Percentiles rank a stretch among this genome's conserved stretches.
These are phyloP conservation scores for Lachnellula suecica DNA, from an alignment of 2,329 filamentous ascomycete genomes.

Conservation along the genomic window DNA sequence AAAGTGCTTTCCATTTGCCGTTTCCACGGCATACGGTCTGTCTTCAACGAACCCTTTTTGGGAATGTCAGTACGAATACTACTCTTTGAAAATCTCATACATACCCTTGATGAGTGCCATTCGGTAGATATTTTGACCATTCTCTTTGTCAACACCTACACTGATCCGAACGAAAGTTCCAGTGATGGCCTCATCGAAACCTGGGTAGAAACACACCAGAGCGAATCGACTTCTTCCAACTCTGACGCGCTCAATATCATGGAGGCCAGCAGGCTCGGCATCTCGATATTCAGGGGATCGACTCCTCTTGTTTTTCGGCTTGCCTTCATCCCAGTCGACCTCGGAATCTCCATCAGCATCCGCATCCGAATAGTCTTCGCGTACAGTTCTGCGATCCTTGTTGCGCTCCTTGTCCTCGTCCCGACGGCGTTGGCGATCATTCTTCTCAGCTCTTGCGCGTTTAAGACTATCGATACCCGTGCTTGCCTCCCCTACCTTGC, in stretches of 20 bases:
- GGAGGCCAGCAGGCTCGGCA: constrained; percentile 66
- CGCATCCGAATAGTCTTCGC: constrained; percentile 55
- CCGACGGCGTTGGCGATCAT: constrained; percentile 61
- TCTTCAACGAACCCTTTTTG: constrained; percentile 75
- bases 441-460: constrained; percentile 62
- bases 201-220: constrained; percentile 89
- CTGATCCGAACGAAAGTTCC: constrained; percentile 86
- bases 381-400: constrained; percentile 44
- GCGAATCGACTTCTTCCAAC: constrained; percentile 85
- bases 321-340: constrained; percentile 69
- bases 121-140: constrained; percentile 76
- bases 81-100: constrained; percentile 11
- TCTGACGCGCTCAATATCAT: constrained; percentile 81
- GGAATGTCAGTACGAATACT: constrained; percentile 26
- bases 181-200: constrained; percentile 77
- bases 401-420: constrained; percentile 60
- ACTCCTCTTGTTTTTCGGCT: constrained; percentile 44
- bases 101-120: constrained; percentile 85
- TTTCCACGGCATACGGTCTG: constrained; percentile 80
- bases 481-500: constrained; percentile 66
- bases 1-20: constrained; percentile 70
- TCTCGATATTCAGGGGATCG: constrained; percentile 45
- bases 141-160: constrained; percentile 73
- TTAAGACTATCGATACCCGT: constrained; percentile 71
- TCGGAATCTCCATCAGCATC: constrained; percentile 74